These are phyloP conservation scores for Phytophthora parvispora DNA, from an alignment of 352 stramenopile species.

Conservation along the genomic window DNA sequence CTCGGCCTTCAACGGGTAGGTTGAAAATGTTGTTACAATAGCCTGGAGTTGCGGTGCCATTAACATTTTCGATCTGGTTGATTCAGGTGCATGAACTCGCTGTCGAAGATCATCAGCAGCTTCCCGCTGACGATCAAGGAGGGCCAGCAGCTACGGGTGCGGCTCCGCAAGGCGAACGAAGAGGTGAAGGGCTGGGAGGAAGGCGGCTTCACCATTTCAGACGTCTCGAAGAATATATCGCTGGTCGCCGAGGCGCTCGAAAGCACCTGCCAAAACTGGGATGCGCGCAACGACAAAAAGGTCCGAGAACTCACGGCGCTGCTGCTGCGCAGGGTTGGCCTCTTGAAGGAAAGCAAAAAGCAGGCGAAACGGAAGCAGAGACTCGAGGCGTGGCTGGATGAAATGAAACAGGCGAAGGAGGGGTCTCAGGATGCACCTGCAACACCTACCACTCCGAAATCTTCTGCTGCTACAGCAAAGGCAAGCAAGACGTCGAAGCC, in stretches of 20 bases:
- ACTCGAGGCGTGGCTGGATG: conserved; percentile 11
- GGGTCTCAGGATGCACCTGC: background rate
- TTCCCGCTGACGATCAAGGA: conserved; percentile 14
- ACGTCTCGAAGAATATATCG: background rate
- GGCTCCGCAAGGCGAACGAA: conserved; percentile 6
- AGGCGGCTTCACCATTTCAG: conserved; percentile 6
- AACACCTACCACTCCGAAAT: background rate
- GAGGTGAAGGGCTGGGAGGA: conserved; percentile 11
- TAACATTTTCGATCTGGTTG: too few species aligned
- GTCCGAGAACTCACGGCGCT: conserved; percentile 7
- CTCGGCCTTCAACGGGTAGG: conserved; percentile 10
- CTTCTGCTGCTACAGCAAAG: background rate
- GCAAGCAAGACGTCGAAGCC: background rate
- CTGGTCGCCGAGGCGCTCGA: conserved; percentile 7
- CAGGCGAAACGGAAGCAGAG: conserved; percentile 9
- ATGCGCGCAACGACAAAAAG: conserved; percentile 2
- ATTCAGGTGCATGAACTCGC: background rate
- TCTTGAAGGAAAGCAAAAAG: conserved; percentile 10
- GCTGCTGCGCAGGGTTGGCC: background rate
- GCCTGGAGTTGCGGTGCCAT: too few species aligned
- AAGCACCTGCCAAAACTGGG: conserved; percentile 12
- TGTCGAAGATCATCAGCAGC: conserved; percentile 15
- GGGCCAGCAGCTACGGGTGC: conserved; percentile 1
- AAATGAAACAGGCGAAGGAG: conserved; percentile 1
- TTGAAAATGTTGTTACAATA: background rate